phyloP scores from a whole-genome alignment of 2,329 filamentous ascomycete genomes.

The Fusarium sp. region DNA sequence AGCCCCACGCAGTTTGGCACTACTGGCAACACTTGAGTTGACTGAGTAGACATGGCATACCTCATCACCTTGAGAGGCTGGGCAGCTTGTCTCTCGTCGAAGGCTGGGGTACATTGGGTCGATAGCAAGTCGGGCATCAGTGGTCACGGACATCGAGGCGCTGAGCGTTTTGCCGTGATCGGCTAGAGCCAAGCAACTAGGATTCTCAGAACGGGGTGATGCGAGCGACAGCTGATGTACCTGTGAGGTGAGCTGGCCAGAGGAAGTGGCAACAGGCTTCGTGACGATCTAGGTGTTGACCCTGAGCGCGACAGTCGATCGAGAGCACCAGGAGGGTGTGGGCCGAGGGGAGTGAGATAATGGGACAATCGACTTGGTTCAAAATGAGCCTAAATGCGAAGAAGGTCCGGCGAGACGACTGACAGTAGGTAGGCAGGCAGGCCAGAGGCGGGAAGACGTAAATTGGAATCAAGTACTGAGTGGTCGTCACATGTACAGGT shows the following conservation, averaged over 20 bases:
- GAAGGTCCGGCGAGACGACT: constrained; percentile 21
- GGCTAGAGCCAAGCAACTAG: constrained; percentile 28
- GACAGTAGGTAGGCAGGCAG: constrained; percentile 12
- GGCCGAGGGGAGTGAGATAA: constrained; percentile 33
- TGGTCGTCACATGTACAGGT: constrained; percentile 37
- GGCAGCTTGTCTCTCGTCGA: constrained; percentile 22
- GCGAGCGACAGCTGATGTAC: constrained; percentile 51
- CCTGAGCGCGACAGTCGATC: constrained; percentile 37
- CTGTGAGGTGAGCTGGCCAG: constrained; percentile 52
- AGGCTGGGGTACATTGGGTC: constrained; percentile 21
- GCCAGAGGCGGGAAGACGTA: constrained; percentile 26
- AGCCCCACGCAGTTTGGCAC: constrained; percentile 1
- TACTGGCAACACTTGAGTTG: not conserved
- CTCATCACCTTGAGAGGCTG: constrained; percentile 11
- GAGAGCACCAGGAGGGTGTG: constrained; percentile 31
- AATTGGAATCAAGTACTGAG: constrained; percentile 31
- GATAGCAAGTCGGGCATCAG: constrained; percentile 50
- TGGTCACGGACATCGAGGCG: constrained; percentile 40
- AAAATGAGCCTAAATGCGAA: constrained; percentile 6
- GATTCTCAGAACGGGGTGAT: constrained; percentile 30
- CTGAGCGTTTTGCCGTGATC: constrained; percentile 34
- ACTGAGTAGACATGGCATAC: not conserved
- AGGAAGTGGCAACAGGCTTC: constrained; percentile 47
- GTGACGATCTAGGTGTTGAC: constrained; percentile 36
- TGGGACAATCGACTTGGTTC: constrained; percentile 10